A percentile compares a stretch with the other conserved stretches of the same genome.
phyloP scores from a whole-genome alignment of 2,329 filamentous ascomycete species.

The Aspergillus nomiae region DNA sequence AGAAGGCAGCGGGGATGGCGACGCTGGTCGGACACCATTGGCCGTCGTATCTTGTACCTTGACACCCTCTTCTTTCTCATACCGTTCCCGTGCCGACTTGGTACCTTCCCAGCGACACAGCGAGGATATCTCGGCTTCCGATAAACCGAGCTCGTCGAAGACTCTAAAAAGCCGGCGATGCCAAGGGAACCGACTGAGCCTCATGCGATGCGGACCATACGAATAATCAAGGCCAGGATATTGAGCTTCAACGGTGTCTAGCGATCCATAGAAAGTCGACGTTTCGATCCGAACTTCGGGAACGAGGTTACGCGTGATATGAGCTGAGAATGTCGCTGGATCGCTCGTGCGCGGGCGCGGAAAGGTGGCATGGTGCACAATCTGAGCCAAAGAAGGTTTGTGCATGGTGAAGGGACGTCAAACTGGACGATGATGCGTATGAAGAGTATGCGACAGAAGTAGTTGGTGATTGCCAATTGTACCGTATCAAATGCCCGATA shows the following conservation, averaged over 20 bases:
- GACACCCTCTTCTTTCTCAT: slow-evolving; percentile 58
- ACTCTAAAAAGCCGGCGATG: slow-evolving; percentile 62
- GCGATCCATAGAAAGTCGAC: slow-evolving; percentile 63
- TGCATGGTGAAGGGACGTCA: slow-evolving; percentile 52
- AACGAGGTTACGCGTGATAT: slow-evolving; percentile 63
- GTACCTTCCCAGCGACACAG: slow-evolving; percentile 63
- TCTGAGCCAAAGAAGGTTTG: slow-evolving; percentile 59
- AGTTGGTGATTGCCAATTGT: background rate
- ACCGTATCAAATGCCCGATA: background rate
- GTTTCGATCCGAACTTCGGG: slow-evolving; percentile 67
- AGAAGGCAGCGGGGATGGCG: slow-evolving; percentile 41
- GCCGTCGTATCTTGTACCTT: slow-evolving; percentile 64
- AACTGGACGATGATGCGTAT: background rate
- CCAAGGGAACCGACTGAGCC: slow-evolving; percentile 63
- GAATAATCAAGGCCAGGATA: slow-evolving; percentile 69
- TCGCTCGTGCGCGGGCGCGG: slow-evolving; percentile 59
- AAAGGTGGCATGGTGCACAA: slow-evolving; percentile 62
- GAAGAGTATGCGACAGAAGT: background rate
- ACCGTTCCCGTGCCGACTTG: slow-evolving; percentile 49
- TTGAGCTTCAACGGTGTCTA: slow-evolving; percentile 66
- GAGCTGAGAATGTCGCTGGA: slow-evolving; percentile 59
- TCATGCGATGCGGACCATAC: slow-evolving; percentile 62
- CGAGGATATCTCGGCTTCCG: slow-evolving; percentile 60
- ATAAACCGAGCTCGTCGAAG: slow-evolving; percentile 62
- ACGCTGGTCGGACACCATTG: slow-evolving; percentile 55